Base-by-base conservation (phyloP, 2,329 filamentous ascomycete species). In the Aspergillus sp. region DNA sequence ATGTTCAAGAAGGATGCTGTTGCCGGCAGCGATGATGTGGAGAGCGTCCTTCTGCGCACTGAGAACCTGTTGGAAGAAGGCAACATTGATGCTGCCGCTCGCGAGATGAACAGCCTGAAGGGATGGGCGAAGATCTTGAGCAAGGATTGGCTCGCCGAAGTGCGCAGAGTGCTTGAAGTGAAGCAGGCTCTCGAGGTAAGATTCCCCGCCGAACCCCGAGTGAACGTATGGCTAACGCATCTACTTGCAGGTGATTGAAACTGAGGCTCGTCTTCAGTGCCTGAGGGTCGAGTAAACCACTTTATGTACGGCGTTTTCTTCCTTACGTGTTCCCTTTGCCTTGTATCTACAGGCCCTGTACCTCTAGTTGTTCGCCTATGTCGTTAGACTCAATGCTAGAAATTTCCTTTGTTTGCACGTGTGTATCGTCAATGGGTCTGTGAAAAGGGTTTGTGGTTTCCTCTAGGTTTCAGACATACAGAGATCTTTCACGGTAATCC, bases 91-190 rank as follows among this genome's bases (percentile, higher is more conserved):
- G 87, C 83, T 49, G 94, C 94, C 2, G 92, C 94, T 13, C 82
- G 94, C 59, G 94, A 99, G 77, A 94, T 99, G 88, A 99, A 97
- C 70, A 84, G 86, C 1, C 79, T 99, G 44, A 83, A 88, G 56
- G 94, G 94, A 21, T 99, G 94, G 94, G 92, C 93, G 45, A 96
- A 94, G 81, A 93, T 92, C 38, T 76, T 99, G 68, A 95, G 90
- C 74, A 86, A 88, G 67, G 94, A 99, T 73, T 99, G 94, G 94
- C 76, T 99, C 62, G 82, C 81, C 48, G 94, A 99, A 79, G 89
- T 91, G 57, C 85, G 94, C 70, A 88, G 91, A 76, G 90, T 96
- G 59, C 79, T 99, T 66, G 94, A 99, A 77, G 94, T 97, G 59
- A 87, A 89, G 76, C 94, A 99, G 77, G 94, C 94, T 66, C 81